Conservation (phyloP, 2,329 filamentous ascomycete species). For the Alternaria gaisen region DNA sequence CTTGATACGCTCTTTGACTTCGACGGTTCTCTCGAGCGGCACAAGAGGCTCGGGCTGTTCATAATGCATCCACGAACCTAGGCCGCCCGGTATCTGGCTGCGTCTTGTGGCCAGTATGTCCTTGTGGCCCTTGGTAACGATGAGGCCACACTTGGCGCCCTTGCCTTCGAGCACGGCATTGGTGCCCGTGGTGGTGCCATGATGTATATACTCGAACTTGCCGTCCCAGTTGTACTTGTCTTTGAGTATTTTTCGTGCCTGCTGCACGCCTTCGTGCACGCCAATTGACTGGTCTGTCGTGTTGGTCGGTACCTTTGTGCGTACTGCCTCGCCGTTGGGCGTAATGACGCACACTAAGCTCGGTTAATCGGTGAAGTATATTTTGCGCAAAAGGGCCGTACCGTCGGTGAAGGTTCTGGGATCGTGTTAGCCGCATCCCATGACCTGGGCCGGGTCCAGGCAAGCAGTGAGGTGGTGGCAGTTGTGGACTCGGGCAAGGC, state of each 20-base stretch:
- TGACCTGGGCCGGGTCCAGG: background rate
- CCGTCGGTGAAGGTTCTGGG: slow-evolving; percentile 58
- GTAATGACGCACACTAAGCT: slow-evolving; percentile 55
- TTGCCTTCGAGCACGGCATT: slow-evolving; percentile 62
- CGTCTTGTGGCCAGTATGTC: slow-evolving; percentile 58
- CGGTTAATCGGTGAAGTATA: background rate
- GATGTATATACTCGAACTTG: slow-evolving; percentile 60
- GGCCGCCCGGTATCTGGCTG: slow-evolving; percentile 61
- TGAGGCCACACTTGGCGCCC: slow-evolving; percentile 57
- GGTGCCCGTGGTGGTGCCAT: slow-evolving; percentile 61
- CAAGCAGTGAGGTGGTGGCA: background rate
- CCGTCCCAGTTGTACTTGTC: slow-evolving; percentile 54
- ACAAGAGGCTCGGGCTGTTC: slow-evolving; percentile 59
- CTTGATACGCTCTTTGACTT: slow-evolving; percentile 57
- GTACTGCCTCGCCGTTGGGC: slow-evolving; percentile 54
- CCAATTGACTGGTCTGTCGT: slow-evolving; percentile 58
- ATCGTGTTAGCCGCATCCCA: slow-evolving; percentile 18
- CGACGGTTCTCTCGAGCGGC: slow-evolving; percentile 58
- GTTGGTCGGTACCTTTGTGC: slow-evolving; percentile 59
- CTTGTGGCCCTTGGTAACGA: slow-evolving; percentile 61
- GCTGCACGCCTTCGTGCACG: slow-evolving; percentile 57
- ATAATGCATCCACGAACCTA: slow-evolving; percentile 61
- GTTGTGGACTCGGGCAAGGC: slow-evolving; percentile 4
- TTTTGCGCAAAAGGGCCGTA: slow-evolving; percentile 2
- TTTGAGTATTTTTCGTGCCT: slow-evolving; percentile 53